Percentiles rank a stretch among this genome's conserved stretches.
Evolutionary conservation across 2,329 filamentous ascomycete genomes (phyloP).

Genomic region (Neopestalotiopsis clavispora): DNA sequence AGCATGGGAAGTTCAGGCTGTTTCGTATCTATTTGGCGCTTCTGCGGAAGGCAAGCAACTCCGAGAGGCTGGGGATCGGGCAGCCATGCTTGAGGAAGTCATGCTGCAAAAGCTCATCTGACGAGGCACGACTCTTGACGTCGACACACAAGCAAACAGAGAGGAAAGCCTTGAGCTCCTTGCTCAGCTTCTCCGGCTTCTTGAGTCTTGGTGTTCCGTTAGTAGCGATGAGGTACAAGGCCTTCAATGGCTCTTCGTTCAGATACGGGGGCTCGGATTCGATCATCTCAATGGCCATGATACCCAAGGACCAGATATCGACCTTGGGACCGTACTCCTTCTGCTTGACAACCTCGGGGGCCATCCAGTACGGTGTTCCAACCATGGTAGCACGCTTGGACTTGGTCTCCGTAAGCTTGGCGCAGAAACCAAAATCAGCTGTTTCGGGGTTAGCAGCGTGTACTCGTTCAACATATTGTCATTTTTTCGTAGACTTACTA

Average conservation of each 20-base stretch:
- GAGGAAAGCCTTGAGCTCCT: conserved; percentile 96
- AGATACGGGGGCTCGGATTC: conserved; percentile 97
- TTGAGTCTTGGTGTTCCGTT: conserved; percentile 96
- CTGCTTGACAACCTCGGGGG: conserved; percentile 97
- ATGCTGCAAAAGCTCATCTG: conserved; percentile 85
- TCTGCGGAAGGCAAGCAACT: conserved; percentile 87
- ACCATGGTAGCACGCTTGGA: conserved; percentile 99
- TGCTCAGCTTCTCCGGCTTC: conserved; percentile 97
- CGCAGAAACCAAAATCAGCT: conserved; percentile 99
- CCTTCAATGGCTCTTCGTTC: conserved; percentile 97
- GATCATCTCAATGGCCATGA: conserved; percentile 99
- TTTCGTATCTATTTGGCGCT: conserved; percentile 59
- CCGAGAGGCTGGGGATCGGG: conserved; percentile 79
- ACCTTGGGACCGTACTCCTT: conserved; percentile 99
- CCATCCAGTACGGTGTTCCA: conserved; percentile 99
- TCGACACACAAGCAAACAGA: conserved; percentile 96
- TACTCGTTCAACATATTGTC: not conserved
- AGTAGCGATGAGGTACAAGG: conserved; percentile 94
- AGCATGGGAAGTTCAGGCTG: not conserved
- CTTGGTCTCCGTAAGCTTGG: conserved; percentile 95
- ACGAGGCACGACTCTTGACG: conserved; percentile 91
- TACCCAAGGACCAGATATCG: conserved; percentile 97
- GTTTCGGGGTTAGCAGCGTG: conserved; percentile 19
- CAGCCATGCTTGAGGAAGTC: conserved; percentile 96
- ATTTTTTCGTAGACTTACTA: conserved; percentile 64